These are phyloP conservation scores for Diatrype stigma DNA, from an alignment of 2,329 filamentous ascomycete species.

Conservation along the genomic window DNA sequence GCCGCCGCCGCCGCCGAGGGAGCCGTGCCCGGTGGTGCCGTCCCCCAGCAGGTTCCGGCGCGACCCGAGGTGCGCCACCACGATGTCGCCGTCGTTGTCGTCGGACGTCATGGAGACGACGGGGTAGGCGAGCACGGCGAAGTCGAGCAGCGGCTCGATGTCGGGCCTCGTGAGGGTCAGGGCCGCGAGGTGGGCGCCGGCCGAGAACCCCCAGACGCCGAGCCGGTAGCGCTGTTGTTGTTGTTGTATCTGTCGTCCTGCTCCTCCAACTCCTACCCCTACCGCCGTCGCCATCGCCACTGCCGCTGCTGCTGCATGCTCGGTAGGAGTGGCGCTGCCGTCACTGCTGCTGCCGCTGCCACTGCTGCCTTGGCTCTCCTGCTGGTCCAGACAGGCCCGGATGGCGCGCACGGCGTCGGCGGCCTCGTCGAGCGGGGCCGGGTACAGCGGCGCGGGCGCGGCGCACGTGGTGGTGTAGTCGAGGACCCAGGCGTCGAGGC, in stretches of 20 bases:
- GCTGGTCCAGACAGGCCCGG: conserved; percentile 1
- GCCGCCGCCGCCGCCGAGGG: not conserved
- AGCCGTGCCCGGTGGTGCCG: conserved; percentile 2
- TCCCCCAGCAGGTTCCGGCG: conserved; percentile 17
- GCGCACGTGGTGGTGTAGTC: conserved; percentile 14
- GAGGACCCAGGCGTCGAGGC: conserved; percentile 20
- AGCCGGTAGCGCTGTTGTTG: not conserved
- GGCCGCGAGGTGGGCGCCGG: conserved; percentile 20
- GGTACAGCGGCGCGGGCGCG: conserved; percentile 12
- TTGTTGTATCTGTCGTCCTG: too few species aligned
- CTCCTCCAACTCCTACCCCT: not conserved
- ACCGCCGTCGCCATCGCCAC: not conserved
- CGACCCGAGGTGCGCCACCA: conserved; percentile 12
- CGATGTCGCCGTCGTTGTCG: conserved; percentile 1
- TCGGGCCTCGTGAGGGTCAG: conserved; percentile 12
- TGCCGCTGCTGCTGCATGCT: not conserved
- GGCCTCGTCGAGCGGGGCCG: conserved; percentile 15
- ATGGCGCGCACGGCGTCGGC: conserved; percentile 14
- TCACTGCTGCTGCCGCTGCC: not conserved
- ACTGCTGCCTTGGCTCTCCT: not conserved
- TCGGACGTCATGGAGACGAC: conserved; percentile 18
- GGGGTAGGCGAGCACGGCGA: conserved; percentile 22
- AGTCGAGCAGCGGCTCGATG: conserved; percentile 11
- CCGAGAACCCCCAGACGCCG: conserved; percentile 22
- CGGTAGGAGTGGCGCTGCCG: too few species aligned